Conservation (phyloP, 345 rosid species). For the Salix koriyanagi region DNA sequence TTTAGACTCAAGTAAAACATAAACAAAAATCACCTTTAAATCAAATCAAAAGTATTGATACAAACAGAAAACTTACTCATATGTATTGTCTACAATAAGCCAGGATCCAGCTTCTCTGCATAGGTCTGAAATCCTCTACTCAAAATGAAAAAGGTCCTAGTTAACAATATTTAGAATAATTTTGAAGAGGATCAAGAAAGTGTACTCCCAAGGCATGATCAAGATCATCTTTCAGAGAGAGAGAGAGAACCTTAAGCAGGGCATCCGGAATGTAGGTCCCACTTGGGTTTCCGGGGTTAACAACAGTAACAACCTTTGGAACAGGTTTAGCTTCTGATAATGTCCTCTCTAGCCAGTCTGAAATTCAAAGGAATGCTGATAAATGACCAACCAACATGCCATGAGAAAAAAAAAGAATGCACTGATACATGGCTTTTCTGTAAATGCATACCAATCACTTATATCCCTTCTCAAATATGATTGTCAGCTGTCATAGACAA, state of each 20-base stretch:
- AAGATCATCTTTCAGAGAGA: neutral
- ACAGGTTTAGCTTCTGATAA: conserved; percentile 61
- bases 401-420: neutral
- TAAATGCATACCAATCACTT: neutral
- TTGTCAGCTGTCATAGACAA: neutral
- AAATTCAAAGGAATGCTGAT: conserved; percentile 16
- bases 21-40: neutral
- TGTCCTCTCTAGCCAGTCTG: conserved; percentile 85
- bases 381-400: conserved; percentile 3
- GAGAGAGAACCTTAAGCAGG: conserved; percentile 60
- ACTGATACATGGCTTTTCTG: neutral
- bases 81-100: conserved; percentile 96
- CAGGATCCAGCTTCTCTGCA: conserved; percentile 85
- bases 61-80: conserved; percentile 62
- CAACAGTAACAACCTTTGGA: conserved; percentile 90
- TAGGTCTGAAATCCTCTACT: conserved; percentile 77
- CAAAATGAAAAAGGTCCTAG: conserved; percentile 21
- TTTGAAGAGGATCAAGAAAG: conserved; percentile 4
- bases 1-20: neutral
- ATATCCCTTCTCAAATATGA: neutral
- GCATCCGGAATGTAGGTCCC: conserved; percentile 87
- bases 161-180: conserved; percentile 4
- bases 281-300: conserved; percentile 92
- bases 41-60: neutral
- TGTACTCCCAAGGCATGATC: neutral